Percentiles rank a stretch among this genome's conserved stretches.
phyloP scores from a whole-genome alignment of 805 yeast species.

The Candida insectalens region DNA sequence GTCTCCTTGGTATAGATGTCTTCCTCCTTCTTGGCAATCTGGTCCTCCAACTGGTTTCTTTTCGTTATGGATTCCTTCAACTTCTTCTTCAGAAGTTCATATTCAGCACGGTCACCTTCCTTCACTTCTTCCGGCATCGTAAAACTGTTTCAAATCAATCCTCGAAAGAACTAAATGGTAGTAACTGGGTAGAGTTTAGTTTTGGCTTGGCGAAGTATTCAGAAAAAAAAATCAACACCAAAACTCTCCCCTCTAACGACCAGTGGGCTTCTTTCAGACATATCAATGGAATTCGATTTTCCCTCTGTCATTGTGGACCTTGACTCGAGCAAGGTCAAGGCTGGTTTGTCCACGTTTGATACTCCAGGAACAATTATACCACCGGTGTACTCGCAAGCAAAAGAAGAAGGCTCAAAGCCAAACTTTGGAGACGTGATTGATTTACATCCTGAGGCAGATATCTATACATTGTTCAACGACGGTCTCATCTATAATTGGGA shows the following conservation, averaged over 20 bases:
- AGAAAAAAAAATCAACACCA: too few relatives aligned
- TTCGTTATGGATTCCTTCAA: conserved; percentile 53
- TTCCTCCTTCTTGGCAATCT: conserved; percentile 60
- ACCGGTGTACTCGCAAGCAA: conserved; percentile 39
- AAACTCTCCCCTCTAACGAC: too few relatives aligned
- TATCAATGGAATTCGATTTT: conserved; percentile 19
- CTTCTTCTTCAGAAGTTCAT: conserved; percentile 56
- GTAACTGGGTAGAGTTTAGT: too few relatives aligned
- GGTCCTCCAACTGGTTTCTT: conserved; percentile 57
- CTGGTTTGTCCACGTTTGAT: conserved; percentile 61
- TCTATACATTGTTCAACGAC: conserved; percentile 51
- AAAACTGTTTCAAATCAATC: too few relatives aligned
- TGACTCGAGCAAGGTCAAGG: conserved; percentile 55
- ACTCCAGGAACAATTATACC: conserved; percentile 51
- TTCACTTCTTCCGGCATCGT: background rate
- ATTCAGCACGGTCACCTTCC: conserved; percentile 29
- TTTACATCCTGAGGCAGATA: conserved; percentile 33
- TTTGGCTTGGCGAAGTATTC: too few relatives aligned
- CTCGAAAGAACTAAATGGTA: too few relatives aligned
- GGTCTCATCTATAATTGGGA: conserved; percentile 71
- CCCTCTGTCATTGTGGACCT: conserved; percentile 66
- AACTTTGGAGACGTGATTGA: conserved; percentile 33
- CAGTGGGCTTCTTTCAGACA: too few relatives aligned
- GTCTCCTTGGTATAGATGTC: conserved; percentile 71
- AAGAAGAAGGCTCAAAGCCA: conserved; percentile 15